These are phyloP conservation scores for Spongiforma sp. DNA, from an alignment of 1,284 basidiomycete species.

Conservation along the genomic window DNA sequence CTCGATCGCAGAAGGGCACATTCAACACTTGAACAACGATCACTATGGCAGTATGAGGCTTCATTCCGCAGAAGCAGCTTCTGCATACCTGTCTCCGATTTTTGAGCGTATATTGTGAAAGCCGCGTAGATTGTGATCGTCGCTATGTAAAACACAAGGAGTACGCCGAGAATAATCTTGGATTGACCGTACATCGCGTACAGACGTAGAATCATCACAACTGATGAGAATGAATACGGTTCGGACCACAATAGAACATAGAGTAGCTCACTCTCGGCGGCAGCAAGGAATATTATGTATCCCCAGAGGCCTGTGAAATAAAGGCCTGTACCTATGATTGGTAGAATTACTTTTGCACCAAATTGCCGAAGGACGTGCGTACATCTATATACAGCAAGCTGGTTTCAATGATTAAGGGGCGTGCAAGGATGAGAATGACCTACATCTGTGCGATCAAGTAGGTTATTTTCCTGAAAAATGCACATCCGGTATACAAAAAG, in stretches of 20 bases:
- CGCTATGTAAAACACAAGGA: constrained; percentile 18
- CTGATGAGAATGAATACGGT: constrained; percentile 5
- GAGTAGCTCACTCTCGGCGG: constrained; percentile 22
- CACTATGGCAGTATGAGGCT: constrained; percentile 17
- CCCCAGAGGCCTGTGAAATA: not conserved
- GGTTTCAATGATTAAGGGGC: not conserved
- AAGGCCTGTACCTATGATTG: constrained; percentile 17
- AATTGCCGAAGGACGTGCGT: not conserved
- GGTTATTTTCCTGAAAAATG: too few relatives aligned
- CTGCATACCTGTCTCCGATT: constrained; percentile 18
- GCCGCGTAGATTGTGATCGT: constrained; percentile 13
- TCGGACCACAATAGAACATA: not conserved
- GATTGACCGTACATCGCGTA: constrained; percentile 30
- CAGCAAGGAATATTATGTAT: constrained; percentile 23
- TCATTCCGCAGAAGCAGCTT: not conserved
- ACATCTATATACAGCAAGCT: constrained; percentile 19
- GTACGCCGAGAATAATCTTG: constrained; percentile 19
- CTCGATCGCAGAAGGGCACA: constrained; percentile 24
- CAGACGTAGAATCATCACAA: constrained; percentile 31
- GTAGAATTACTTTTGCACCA: not conserved
- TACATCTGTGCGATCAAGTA: constrained; percentile 14
- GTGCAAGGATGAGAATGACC: not conserved
- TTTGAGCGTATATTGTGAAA: constrained; percentile 8
- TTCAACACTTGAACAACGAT: constrained; percentile 10
- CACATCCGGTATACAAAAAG: not conserved